These are phyloP conservation scores for Cenchrus fungigraminus DNA, from an alignment of 176 grass and related monocot species.

Conservation along the genomic window DNA sequence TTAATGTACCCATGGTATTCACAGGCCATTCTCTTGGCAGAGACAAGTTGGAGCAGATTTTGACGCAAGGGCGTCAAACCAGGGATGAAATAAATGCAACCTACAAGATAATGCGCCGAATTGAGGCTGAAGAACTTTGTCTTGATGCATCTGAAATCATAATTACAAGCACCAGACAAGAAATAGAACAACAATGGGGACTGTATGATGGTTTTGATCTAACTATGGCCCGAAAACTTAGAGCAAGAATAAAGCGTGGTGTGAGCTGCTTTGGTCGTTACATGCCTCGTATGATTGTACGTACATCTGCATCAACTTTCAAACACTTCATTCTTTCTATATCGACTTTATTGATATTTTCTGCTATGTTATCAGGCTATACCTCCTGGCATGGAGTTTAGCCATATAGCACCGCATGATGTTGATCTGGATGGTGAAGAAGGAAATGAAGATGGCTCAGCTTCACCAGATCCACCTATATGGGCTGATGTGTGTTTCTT, in stretches of 20 bases:
- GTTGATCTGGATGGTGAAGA: slow-evolving; percentile 69
- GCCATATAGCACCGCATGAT: slow-evolving; percentile 67
- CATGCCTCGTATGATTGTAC: slow-evolving; percentile 84
- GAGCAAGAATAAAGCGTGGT: slow-evolving; percentile 63
- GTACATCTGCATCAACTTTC: slow-evolving; percentile 46
- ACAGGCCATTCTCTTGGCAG: slow-evolving; percentile 90
- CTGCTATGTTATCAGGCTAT: slow-evolving; percentile 55
- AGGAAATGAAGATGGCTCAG: slow-evolving; percentile 58
- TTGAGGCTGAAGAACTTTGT: slow-evolving; percentile 86
- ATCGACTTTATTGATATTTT: slow-evolving; percentile 21
- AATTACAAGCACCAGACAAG: slow-evolving; percentile 85
- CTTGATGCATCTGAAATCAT: slow-evolving; percentile 85
- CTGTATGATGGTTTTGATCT: slow-evolving; percentile 92
- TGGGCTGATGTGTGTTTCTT: slow-evolving; percentile 64
- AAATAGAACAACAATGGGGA: slow-evolving; percentile 86
- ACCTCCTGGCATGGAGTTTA: slow-evolving; percentile 89
- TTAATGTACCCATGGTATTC: slow-evolving; percentile 91
- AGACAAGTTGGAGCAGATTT: slow-evolving; percentile 83
- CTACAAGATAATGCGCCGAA: slow-evolving; percentile 89
- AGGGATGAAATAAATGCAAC: slow-evolving; percentile 75
- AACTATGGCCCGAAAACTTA: slow-evolving; percentile 60
- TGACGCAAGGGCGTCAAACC: slow-evolving; percentile 84
- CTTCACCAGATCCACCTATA: slow-evolving; percentile 57
- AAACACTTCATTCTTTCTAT: slow-evolving; percentile 8
- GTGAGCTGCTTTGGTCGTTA: slow-evolving; percentile 70